Evolutionary conservation across 108 stramenopile genomes (phyloP).

Genomic region (Cylindrotheca closterium): DNA sequence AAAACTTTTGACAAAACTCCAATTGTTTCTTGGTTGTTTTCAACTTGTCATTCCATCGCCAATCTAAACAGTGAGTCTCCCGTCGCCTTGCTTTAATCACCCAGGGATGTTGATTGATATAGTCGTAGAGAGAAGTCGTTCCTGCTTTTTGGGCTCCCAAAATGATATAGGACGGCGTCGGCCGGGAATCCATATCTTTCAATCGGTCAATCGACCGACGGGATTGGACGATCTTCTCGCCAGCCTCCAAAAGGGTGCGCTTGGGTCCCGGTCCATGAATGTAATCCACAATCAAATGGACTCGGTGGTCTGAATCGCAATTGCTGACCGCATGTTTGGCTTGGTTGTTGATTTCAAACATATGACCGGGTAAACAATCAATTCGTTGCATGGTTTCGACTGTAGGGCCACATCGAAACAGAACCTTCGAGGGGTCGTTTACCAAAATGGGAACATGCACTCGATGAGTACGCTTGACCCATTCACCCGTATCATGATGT

Average conservation of each 20-base stretch:
- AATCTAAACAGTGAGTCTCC: slow-evolving; percentile 98
- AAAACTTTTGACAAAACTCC: slow-evolving; percentile 75
- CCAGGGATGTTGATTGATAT: slow-evolving; percentile 90
- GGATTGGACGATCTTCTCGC: slow-evolving; percentile 87
- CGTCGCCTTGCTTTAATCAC: slow-evolving; percentile 72
- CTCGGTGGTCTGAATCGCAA: slow-evolving; percentile 59
- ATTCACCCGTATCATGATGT: slow-evolving; percentile 97
- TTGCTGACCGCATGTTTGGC: slow-evolving; percentile 95
- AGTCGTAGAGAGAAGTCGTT: slow-evolving; percentile 94
- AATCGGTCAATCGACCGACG: slow-evolving; percentile 89
- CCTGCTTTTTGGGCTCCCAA: slow-evolving; percentile 96
- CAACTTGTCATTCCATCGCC: slow-evolving; percentile 82
- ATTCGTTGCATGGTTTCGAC: slow-evolving; percentile 69
- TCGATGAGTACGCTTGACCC: slow-evolving; percentile 94
- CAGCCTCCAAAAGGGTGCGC: slow-evolving; percentile 62
- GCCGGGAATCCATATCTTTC: slow-evolving; percentile 37
- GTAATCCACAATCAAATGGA: slow-evolving; percentile 97
- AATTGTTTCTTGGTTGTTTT: slow-evolving; percentile 43
- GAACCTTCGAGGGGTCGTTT: slow-evolving; percentile 59
- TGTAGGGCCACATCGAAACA: slow-evolving; percentile 88
- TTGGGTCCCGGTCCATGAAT: slow-evolving; percentile 39
- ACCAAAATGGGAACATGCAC: slow-evolving; percentile 92
- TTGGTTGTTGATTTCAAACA: slow-evolving; percentile 99
- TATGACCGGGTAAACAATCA: slow-evolving; percentile 79
- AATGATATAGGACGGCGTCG: slow-evolving; percentile 79